These are phyloP conservation scores for Fistulifera solaris DNA, from an alignment of 108 stramenopile genomes.

Conservation along the genomic window DNA sequence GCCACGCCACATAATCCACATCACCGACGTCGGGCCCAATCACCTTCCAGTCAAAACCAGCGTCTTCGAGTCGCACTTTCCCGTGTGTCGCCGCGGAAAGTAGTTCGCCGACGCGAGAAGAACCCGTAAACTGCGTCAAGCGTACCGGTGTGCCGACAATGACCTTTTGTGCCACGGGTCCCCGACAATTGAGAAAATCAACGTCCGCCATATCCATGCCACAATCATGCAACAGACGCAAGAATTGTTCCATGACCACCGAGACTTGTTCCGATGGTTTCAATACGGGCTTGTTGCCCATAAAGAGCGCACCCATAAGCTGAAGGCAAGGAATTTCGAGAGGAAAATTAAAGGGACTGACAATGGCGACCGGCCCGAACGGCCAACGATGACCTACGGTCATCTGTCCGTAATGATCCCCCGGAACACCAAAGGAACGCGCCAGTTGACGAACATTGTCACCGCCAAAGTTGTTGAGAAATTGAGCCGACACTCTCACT, in stretches of 20 bases:
- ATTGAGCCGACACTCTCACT: conserved; percentile 74
- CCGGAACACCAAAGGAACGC: conserved; percentile 79
- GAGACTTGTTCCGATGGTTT: conserved; percentile 84
- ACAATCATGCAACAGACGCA: conserved; percentile 83
- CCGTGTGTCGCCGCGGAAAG: conserved; percentile 76
- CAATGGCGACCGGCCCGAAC: conserved; percentile 88
- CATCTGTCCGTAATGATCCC: conserved; percentile 95
- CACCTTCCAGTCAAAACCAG: conserved; percentile 99
- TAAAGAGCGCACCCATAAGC: conserved; percentile 94
- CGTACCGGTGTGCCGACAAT: conserved; percentile 75
- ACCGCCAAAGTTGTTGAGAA: conserved; percentile 85
- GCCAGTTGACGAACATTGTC: conserved; percentile 92
- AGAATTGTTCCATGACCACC: conserved; percentile 75
- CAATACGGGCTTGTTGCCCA: conserved; percentile 95
- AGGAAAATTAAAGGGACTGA: conserved; percentile 96
- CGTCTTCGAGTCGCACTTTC: conserved; percentile 77
- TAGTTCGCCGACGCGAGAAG: conserved; percentile 76
- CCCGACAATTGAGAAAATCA: conserved; percentile 89
- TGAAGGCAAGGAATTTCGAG: conserved; percentile 94
- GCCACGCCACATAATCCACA: conserved; percentile 94
- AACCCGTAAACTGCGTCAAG: conserved; percentile 95
- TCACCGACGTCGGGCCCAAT: conserved; percentile 87
- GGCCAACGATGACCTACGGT: conserved; percentile 93
- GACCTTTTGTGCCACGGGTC: conserved; percentile 79
- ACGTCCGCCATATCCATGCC: conserved; percentile 87